Conservation (phyloP, 768 basidiomycete genomes). For the Dictyophora rubrovolvata region DNA sequence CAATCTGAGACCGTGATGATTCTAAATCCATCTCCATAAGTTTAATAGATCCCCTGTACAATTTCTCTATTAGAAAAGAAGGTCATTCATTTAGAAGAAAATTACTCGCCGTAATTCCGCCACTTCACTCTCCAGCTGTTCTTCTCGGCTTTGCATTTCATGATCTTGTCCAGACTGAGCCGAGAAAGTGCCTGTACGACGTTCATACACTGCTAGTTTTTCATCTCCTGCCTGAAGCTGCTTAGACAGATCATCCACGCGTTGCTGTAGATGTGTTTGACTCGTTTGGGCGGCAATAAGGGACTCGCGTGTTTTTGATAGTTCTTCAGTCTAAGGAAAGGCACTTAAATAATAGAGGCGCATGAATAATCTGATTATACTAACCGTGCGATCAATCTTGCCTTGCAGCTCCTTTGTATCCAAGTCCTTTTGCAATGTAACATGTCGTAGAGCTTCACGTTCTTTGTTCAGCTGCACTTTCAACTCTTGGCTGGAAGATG, state of each 20-base stretch:
- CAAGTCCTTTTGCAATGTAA: conserved; percentile 72
- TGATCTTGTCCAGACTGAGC: conserved; percentile 25
- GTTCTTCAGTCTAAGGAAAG: conserved; percentile 42
- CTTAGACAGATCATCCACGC: conserved; percentile 46
- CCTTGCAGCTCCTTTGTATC: conserved; percentile 66
- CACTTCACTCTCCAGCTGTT: conserved; percentile 74
- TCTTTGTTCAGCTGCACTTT: conserved; percentile 61
- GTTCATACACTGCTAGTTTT: conserved; percentile 81
- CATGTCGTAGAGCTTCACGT: conserved; percentile 60
- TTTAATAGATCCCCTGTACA: conserved; percentile 40
- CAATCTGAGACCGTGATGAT: conserved; percentile 57
- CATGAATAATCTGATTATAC: conserved; percentile 16
- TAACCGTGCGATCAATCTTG: conserved; percentile 60
- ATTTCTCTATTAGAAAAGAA: conserved; percentile 20
- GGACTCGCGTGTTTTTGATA: conserved; percentile 58
- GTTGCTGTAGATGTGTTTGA: conserved; percentile 69
- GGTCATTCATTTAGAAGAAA: background rate
- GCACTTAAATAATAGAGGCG: background rate
- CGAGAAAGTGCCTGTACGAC: conserved; percentile 32
- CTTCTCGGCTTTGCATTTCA: conserved; percentile 51
- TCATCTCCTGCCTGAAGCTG: conserved; percentile 71
- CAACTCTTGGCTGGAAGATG: conserved; percentile 53
- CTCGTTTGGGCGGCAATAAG: conserved; percentile 67
- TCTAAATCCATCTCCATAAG: conserved; percentile 68
- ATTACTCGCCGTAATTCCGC: conserved; percentile 68